phyloP scores from a whole-genome alignment of 148 eudicot genomes.

The Spergularia marina region DNA sequence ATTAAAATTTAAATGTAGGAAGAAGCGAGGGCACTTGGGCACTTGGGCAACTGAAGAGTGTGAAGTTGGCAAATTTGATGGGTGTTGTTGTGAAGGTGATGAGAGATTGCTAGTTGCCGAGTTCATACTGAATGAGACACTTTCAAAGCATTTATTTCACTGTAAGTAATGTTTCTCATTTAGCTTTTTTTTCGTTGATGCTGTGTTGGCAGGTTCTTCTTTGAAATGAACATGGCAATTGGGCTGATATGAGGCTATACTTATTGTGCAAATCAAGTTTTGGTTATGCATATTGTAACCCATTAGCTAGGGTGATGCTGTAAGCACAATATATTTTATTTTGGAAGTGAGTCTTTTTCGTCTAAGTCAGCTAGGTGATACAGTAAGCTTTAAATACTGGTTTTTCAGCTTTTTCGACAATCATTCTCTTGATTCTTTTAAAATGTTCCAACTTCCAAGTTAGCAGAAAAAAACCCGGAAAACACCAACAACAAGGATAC shows the following conservation, averaged over 20 bases:
- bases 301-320: background rate
- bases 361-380: too few species aligned
- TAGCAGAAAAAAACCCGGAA: background rate
- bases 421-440: background rate
- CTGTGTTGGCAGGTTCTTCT: background rate
- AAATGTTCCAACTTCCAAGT: background rate
- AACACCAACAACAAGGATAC: background rate
- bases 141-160: slow-evolving; percentile 83
- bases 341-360: background rate
- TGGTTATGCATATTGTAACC: background rate
- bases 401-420: background rate
- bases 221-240: too few species aligned
- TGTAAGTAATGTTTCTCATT: slow-evolving; percentile 38
- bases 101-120: slow-evolving; percentile 87
- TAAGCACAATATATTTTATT: background rate
- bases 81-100: slow-evolving; percentile 76
- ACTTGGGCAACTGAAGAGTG: slow-evolving; percentile 76
- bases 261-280: too few species aligned
- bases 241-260: too few species aligned
- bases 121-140: slow-evolving; percentile 85
- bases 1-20: slow-evolving; percentile 45
- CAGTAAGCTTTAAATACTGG: background rate
- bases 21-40: slow-evolving; percentile 67
- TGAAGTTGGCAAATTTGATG: slow-evolving; percentile 74
- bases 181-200: background rate